phyloP scores from a whole-genome alignment of 169 alveolate species.

The Nephromyces sp. region DNA sequence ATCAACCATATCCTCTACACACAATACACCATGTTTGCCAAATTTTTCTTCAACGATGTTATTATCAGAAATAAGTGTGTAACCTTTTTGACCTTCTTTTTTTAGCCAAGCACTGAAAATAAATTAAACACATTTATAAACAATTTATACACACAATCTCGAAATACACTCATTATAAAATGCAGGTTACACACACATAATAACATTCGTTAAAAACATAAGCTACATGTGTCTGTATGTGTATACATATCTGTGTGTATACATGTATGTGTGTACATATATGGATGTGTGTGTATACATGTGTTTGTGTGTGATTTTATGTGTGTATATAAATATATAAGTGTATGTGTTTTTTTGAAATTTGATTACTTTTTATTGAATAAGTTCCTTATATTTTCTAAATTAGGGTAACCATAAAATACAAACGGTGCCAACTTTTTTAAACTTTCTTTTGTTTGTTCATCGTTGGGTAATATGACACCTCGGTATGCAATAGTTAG shows the following conservation, averaged over 20 bases:
- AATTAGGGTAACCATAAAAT: background rate
- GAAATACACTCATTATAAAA: background rate
- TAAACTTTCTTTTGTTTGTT: background rate
- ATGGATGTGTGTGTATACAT: too few relatives aligned
- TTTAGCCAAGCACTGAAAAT: background rate
- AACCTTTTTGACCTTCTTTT: background rate
- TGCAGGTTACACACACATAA: background rate
- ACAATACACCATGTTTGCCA: slow-evolving; percentile 44
- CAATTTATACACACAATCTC: background rate
- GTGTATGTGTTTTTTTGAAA: background rate
- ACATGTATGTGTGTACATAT: too few relatives aligned
- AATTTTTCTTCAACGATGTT: slow-evolving; percentile 46
- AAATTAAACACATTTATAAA: background rate
- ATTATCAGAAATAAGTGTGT: slow-evolving; percentile 46
- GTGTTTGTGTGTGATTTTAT: too few relatives aligned
- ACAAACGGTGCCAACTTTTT: background rate
- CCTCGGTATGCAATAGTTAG: background rate
- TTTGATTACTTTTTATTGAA: background rate
- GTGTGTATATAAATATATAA: background rate
- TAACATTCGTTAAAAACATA: background rate
- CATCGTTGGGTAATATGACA: background rate
- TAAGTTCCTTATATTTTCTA: background rate
- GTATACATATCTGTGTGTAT: background rate
- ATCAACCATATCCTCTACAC: slow-evolving; percentile 48
- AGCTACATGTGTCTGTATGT: too few relatives aligned